phyloP scores from a whole-genome alignment of 768 basidiomycete species.

The Cystofilobasidium capitatum region DNA sequence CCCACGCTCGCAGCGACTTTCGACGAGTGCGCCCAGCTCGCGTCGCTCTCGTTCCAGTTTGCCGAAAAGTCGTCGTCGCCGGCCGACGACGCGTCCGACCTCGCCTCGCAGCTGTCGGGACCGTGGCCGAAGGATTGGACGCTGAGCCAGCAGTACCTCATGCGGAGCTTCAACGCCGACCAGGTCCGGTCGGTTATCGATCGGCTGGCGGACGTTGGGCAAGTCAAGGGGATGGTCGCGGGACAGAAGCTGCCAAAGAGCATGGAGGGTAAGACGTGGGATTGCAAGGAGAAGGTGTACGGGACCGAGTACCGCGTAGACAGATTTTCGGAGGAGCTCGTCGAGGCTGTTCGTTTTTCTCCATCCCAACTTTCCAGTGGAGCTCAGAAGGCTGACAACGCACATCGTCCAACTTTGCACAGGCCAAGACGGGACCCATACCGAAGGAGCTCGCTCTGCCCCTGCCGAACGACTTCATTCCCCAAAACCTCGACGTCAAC shows the following conservation, averaged over 20 bases:
- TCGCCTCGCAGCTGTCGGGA: conserved; percentile 56
- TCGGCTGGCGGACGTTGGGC: conserved; percentile 43
- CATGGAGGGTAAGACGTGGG: conserved; percentile 34
- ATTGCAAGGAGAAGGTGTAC: conserved; percentile 73
- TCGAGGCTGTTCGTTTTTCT: conserved; percentile 43
- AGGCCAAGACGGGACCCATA: conserved; percentile 56
- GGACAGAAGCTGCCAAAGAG: conserved; percentile 58
- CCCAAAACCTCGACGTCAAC: conserved; percentile 70
- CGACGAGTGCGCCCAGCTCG: conserved; percentile 54
- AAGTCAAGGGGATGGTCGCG: conserved; percentile 68
- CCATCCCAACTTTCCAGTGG: not conserved
- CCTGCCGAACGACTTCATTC: conserved; percentile 80
- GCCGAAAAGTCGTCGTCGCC: conserved; percentile 65
- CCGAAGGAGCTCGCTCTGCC: conserved; percentile 61
- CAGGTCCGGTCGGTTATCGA: conserved; percentile 28
- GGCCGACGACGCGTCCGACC: conserved; percentile 64
- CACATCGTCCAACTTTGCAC: conserved; percentile 10
- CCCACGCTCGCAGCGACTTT: conserved; percentile 46
- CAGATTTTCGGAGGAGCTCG: conserved; percentile 48
- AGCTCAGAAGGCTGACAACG: conserved; percentile 9
- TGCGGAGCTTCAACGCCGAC: conserved; percentile 62
- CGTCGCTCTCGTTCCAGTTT: conserved; percentile 64
- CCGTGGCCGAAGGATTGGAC: conserved; percentile 71
- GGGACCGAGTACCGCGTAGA: conserved; percentile 72
- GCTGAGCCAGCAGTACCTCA: conserved; percentile 59